Evolutionary conservation across 192 early-diverging fungal genomes (phyloP), one percentile per base, ranked within the genome.

Genomic region (Gryganskiella cystojenkinii): DNA sequence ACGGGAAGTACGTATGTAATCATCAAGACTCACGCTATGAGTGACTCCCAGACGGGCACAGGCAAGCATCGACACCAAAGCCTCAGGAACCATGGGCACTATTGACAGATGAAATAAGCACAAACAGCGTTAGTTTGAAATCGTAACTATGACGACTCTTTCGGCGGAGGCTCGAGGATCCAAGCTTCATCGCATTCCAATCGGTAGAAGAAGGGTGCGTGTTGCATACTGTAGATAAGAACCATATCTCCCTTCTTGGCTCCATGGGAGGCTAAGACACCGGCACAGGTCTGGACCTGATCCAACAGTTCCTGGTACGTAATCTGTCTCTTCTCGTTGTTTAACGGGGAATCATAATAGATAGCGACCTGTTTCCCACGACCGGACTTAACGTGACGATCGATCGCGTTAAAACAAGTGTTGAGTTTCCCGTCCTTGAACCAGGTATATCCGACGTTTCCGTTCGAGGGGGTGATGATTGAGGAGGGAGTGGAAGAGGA

Each of bases 11-110:
- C 33, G 24, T 56, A 25, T n/a, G 14, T 17, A 35, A 2, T 25
- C 55, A 4, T 56, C 47, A 66, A 64, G 15, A 70, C 69, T 91
- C 22, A 95, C 93, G 51, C 89, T 90, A 59, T 94, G 92, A 13
- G 95, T 82, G 13, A 91, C 92, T n/a, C 94, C 95, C 13, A 95
- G 72, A 10, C 94, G 86, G 10, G 90, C 93, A 63, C 92, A 94
- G 5, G 95, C 92, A 13, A 97, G 90, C 90, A 97, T 95, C 4
- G 89, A 90, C 64, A 95, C 78, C 11, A 93, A 82, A 10, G 93
- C 90, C 63, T 96, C 89, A 13, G 90, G 90, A 8, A 95, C 86
- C 92, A 93, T 92, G 24, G 92, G 90, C 78, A 82, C 70, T 79
- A 50, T 11, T 13, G 37, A 54, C 25, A 20, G 5, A n/a, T n/a